Percentiles rank a stretch among this genome's conserved stretches.
phyloP scores from a whole-genome alignment of 495 filamentous ascomycete species.

The Wilcoxina mikolae region DNA sequence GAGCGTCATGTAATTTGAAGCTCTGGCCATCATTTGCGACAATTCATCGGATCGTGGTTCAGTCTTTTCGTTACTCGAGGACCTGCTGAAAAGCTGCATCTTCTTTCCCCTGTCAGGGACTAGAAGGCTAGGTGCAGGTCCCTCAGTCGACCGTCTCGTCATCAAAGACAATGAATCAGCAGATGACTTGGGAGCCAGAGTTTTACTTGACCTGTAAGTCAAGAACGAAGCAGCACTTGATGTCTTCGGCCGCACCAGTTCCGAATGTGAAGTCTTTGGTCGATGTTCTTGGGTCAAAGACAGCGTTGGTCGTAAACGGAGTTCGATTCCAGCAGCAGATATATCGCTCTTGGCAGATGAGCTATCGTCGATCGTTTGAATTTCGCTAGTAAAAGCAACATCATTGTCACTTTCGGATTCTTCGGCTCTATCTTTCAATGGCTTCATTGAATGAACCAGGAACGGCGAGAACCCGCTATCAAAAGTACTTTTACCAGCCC shows the following conservation, averaged over 20 bases:
- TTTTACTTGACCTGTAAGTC: background rate
- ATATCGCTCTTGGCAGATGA: slow-evolving; percentile 26
- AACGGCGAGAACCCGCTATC: slow-evolving; percentile 64
- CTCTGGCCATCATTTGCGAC: slow-evolving; percentile 93
- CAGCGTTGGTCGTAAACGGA: slow-evolving; percentile 16
- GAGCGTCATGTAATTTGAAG: slow-evolving; percentile 93
- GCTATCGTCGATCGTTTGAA: slow-evolving; percentile 22
- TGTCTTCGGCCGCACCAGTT: slow-evolving; percentile 1
- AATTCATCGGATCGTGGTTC: slow-evolving; percentile 64
- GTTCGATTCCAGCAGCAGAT: slow-evolving; percentile 13
- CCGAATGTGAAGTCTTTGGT: slow-evolving; percentile 16
- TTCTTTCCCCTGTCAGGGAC: slow-evolving; percentile 21
- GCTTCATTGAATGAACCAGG: slow-evolving; percentile 61
- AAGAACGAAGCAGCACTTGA: slow-evolving; percentile 8
- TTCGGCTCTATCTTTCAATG: slow-evolving; percentile 38
- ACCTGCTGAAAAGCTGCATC: slow-evolving; percentile 22
- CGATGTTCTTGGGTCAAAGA: slow-evolving; percentile 17
- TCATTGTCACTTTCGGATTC: slow-evolving; percentile 44
- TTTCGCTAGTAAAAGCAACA: slow-evolving; percentile 1
- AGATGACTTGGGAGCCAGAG: slow-evolving; percentile 18
- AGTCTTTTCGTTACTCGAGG: slow-evolving; percentile 9
- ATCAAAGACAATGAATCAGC: slow-evolving; percentile 18
- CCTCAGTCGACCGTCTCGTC: slow-evolving; percentile 21
- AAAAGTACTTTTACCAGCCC: slow-evolving; percentile 43
- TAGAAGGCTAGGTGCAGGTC: slow-evolving; percentile 15